Evolutionary conservation across 768 basidiomycete species (phyloP), one percentile per base, ranked within the genome.

Genomic region (Pholiota microspora): DNA sequence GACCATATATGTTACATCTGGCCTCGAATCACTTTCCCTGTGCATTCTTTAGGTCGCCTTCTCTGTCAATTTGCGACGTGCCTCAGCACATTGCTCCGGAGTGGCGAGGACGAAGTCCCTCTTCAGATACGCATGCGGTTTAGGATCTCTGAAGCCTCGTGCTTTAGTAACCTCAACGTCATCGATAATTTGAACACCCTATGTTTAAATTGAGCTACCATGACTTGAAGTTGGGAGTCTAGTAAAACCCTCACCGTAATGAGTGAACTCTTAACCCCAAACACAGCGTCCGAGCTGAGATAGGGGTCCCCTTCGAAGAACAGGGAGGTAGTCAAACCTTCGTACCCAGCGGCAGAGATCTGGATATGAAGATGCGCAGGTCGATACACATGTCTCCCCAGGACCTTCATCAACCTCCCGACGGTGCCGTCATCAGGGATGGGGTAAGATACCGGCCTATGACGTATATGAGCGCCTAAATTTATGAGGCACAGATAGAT

Each of bases 351-450:
- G 0, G 89, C 90, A 63, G 52, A 27, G 23, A 92, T 74, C 73
- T 83, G 76, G 56, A 93, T 70, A 67, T 94, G 92, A 46, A 94
- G 63, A 67, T 94, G 92, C 42, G 81, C 89, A 9, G 92, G 92
- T 12, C 92, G 78, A 54, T 84, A 84, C 54, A 85, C 82, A 62
- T 94, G 92, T 45, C 92, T 76, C 10, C 77, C 77, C 7, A 92
- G 73, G 0, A 64, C 64, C 1, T 69, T 49, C 18, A 93, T 66
- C 59, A 94, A 61, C 13, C 73, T 71, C 0, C 87, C 89, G 2
- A 92, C 89, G 0, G 92, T 83, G 0, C 90, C 91, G 55, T 92
- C 89, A 44, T 77, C 79, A 0, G 90, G 91, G 55, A 92, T 84
- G n/a, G 89, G 79, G 64, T 93, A 93, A 24, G 85, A 67, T 2